phyloP scores from a whole-genome alignment of 2,329 filamentous ascomycete genomes.

The Elsinoe australis region DNA sequence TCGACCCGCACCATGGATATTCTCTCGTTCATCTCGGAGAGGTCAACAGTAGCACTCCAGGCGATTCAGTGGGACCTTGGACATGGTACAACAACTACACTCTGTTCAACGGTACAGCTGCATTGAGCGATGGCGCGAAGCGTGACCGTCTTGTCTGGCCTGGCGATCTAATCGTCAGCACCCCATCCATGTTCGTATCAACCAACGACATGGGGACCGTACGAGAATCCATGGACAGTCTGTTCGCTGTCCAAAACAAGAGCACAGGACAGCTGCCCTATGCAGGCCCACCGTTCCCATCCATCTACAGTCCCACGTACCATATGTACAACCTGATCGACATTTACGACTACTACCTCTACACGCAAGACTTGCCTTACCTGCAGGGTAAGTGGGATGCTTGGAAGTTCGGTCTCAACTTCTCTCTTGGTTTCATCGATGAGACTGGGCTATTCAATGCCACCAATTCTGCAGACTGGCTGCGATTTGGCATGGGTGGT shows the following conservation, averaged over 20 bases:
- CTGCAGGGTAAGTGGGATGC: conserved; percentile 37
- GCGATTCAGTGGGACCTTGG: conserved; percentile 26
- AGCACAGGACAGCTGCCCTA: conserved; percentile 33
- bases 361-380: conserved; percentile 34
- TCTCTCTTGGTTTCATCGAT: conserved; percentile 37
- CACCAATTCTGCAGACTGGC: conserved; percentile 40
- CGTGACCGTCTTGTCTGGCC: conserved; percentile 54
- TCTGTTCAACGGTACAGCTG: conserved; percentile 33
- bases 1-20: conserved; percentile 31
- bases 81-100: conserved; percentile 38
- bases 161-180: conserved; percentile 53
- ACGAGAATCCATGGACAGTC: conserved; percentile 24
- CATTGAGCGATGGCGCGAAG: conserved; percentile 49
- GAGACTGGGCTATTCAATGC: conserved; percentile 40
- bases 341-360: conserved; percentile 38
- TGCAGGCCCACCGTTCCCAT: conserved; percentile 28
- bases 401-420: conserved; percentile 39
- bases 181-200: conserved; percentile 48
- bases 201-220: conserved; percentile 37
- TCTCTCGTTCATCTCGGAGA: conserved; percentile 30
- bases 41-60: conserved; percentile 28
- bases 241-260: conserved; percentile 25
- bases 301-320: conserved; percentile 50
- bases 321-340: conserved; percentile 46
- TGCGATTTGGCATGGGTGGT: conserved; percentile 44